Base-by-base conservation (phyloP, 768 basidiomycete species). In the Termitomyces sp. region DNA sequence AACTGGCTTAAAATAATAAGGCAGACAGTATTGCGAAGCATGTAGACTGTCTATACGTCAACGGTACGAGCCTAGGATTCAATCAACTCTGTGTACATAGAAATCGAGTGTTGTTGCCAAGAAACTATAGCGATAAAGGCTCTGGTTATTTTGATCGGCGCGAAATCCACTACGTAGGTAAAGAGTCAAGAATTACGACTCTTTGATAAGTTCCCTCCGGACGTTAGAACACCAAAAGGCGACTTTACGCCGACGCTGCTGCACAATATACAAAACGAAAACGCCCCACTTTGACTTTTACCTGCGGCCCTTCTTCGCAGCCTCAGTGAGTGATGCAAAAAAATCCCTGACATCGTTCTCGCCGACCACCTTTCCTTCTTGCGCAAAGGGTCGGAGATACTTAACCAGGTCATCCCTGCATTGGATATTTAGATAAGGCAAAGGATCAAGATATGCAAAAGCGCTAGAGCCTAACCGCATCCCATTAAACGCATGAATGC, bases 401-500 rank as follows among this genome's bases (percentile, higher is more conserved):
- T 78, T 76, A 59, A 87, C 77, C 20, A 93, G 73, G 57, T 86
- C 81, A 64, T 93, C 89, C 59, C 91, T 91, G 62, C 52, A n/a
- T 51, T 61, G 18, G 48, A 52, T 50, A 39, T 22, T 58, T 12
- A 12, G 13, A 41, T 62, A 30, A 63, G 33, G 61, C 36, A 52
- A 52, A 39, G 51, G 12, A 60, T 51, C 20, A 44, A 49, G 49
- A 60, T 7, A 27, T 42, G 16, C 42, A 30, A 39, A 54, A 24
- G 30, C 11, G 27, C 41, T 54, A 27, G 11, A 51, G 22, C 71
- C 81, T 54, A 62, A 92, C 91, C 89, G 79, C 89, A 94, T 87
- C 58, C 81, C 76, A 64, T 93, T 92, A 73, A 90, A 93, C 5
- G 90, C 92, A 58, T 85, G 82, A 24, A 93, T 92, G 1, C 92